A percentile compares a stretch with the other conserved stretches of the same genome.
phyloP scores from a whole-genome alignment of 2,329 filamentous ascomycete genomes.

The Harringtonia aguacate region DNA sequence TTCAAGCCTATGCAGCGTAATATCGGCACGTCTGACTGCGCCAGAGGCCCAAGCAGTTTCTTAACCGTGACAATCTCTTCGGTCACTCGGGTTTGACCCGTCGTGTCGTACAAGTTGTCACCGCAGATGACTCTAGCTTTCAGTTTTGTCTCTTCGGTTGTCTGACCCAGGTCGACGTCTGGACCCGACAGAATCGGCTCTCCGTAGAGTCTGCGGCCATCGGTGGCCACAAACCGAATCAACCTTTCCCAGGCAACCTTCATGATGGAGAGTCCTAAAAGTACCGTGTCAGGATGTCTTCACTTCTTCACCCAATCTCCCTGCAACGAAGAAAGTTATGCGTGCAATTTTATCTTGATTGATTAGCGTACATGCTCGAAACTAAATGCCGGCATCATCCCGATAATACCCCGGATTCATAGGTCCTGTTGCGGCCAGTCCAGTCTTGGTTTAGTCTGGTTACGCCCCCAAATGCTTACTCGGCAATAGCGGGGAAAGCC shows the following conservation, averaged over 20 bases:
- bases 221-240: slow-evolving; percentile 42
- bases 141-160: slow-evolving; percentile 33
- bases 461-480: too few relatives aligned
- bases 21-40: slow-evolving; percentile 39
- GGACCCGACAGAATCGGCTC: slow-evolving; percentile 35
- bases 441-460: too few relatives aligned
- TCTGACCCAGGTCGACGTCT: slow-evolving; percentile 37
- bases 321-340: too few relatives aligned
- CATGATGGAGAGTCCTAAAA: slow-evolving; percentile 15
- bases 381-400: too few relatives aligned
- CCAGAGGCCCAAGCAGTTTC: slow-evolving; percentile 40
- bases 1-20: slow-evolving; percentile 49
- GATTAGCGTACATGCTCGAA: too few relatives aligned
- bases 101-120: slow-evolving; percentile 35
- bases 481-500: too few relatives aligned
- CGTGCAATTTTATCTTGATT: too few relatives aligned
- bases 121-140: slow-evolving; percentile 42
- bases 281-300: too few relatives aligned
- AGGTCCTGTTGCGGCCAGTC: too few relatives aligned
- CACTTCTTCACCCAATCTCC: too few relatives aligned
- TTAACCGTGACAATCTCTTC: slow-evolving; percentile 44
- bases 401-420: too few relatives aligned
- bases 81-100: slow-evolving; percentile 35
- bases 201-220: slow-evolving; percentile 37
- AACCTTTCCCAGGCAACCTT: slow-evolving; percentile 35